Percentiles rank a stretch among this genome's conserved stretches.
These are phyloP conservation scores for Aurinia saxatilis DNA, from an alignment of 345 rosid species.

Conservation along the genomic window DNA sequence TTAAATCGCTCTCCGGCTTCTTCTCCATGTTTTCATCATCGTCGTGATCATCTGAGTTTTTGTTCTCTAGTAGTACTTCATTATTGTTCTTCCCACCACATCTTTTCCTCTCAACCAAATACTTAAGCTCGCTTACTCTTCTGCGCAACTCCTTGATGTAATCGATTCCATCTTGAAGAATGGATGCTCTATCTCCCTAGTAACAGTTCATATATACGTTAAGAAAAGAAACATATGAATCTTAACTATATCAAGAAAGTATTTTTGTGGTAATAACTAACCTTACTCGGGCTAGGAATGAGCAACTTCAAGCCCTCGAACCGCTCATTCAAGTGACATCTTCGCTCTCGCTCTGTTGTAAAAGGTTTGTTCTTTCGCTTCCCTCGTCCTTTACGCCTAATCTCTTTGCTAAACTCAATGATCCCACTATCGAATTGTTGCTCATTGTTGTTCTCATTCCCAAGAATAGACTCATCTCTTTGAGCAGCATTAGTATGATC, in stretches of 20 bases:
- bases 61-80: slow-evolving; percentile 27
- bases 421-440: slow-evolving; percentile 36
- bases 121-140: slow-evolving; percentile 63
- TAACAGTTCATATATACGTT: neutral
- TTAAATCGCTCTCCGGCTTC: slow-evolving; percentile 36
- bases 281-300: slow-evolving; percentile 78
- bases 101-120: slow-evolving; percentile 71
- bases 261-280: neutral
- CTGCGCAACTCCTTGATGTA: slow-evolving; percentile 70
- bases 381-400: slow-evolving; percentile 37
- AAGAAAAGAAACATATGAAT: neutral
- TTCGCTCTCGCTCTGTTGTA: slow-evolving; percentile 59
- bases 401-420: slow-evolving; percentile 44
- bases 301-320: slow-evolving; percentile 44
- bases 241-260: neutral
- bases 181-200: slow-evolving; percentile 75
- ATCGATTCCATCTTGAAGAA: slow-evolving; percentile 70
- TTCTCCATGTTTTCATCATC: slow-evolving; percentile 39
- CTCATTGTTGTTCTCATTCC: slow-evolving; percentile 31
- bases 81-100: slow-evolving; percentile 54
- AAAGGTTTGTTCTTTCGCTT: slow-evolving; percentile 54
- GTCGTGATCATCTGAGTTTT: slow-evolving; percentile 12
- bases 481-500: slow-evolving; percentile 25
- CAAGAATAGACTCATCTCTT: slow-evolving; percentile 14
- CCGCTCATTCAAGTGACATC: slow-evolving; percentile 57